Percentiles rank a stretch among this genome's conserved stretches.
Evolutionary conservation across 2,329 filamentous ascomycete genomes (phyloP).

Genomic region (Mycocentrospora acerina): DNA sequence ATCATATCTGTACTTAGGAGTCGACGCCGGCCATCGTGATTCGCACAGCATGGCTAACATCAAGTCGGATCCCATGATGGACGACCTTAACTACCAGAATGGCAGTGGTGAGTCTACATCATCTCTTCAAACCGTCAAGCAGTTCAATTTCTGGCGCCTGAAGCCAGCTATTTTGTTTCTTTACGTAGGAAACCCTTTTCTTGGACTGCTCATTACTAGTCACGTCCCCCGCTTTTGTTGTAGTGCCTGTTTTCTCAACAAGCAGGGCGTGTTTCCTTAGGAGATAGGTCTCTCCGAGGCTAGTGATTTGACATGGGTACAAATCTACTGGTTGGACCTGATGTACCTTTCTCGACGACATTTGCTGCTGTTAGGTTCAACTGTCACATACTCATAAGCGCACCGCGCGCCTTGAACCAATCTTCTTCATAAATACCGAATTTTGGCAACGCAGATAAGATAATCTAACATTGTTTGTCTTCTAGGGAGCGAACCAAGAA

Average conservation of each 20-base stretch:
- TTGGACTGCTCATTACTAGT: no score
- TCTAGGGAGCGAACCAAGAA: slow-evolving; percentile 40
- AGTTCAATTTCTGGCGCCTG: no score
- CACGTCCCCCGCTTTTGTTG: slow-evolving; percentile 23
- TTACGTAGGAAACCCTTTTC: no score
- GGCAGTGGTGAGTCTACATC: slow-evolving; percentile 35
- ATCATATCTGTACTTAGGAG: no score
- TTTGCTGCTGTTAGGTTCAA: no score
- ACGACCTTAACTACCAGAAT: slow-evolving; percentile 32
- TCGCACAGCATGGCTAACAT: slow-evolving; percentile 37
- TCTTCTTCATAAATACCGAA: no score
- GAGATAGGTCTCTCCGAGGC: slow-evolving; percentile 32
- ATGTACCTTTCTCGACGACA: no score
- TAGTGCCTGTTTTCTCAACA: slow-evolving; percentile 15
- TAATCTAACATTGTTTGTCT: no score
- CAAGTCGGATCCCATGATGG: slow-evolving; percentile 34
- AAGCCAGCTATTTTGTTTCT: no score
- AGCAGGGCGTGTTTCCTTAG: slow-evolving; percentile 29
- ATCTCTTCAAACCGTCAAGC: slow-evolving; percentile 7
- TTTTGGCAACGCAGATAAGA: no score
- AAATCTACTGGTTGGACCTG: slow-evolving; percentile 37
- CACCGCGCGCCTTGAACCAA: no score
- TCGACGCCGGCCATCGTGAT: slow-evolving; percentile 28
- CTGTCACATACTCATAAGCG: no score
- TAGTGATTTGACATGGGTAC: slow-evolving; percentile 7